Evolutionary conservation across 2,329 filamentous ascomycete genomes (phyloP).

Genomic region (Diaporthe sp.): DNA sequence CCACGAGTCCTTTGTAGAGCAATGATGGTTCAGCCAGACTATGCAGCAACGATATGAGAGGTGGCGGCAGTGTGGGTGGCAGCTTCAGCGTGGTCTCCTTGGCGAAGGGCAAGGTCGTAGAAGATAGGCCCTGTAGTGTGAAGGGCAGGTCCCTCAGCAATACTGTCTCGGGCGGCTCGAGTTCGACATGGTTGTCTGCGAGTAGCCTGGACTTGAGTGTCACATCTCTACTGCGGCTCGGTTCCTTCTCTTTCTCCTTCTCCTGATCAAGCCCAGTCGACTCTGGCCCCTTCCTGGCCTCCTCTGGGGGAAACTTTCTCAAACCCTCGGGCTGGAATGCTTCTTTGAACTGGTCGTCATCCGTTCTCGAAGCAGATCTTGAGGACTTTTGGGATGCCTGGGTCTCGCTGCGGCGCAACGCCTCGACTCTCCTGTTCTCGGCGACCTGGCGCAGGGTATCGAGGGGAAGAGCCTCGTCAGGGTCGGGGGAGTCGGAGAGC

Average conservation of each 20-base stretch:
- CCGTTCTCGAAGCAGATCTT: slow-evolving; percentile 50
- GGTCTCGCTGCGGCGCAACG: slow-evolving; percentile 27
- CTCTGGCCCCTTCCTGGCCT: slow-evolving; percentile 49
- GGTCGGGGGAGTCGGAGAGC: slow-evolving; percentile 76
- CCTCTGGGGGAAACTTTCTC: slow-evolving; percentile 54
- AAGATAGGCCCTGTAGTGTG: slow-evolving; percentile 91
- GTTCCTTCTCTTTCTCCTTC: slow-evolving; percentile 42
- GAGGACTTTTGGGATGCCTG: slow-evolving; percentile 46
- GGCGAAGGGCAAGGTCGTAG: slow-evolving; percentile 82
- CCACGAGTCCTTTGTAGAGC: slow-evolving; percentile 83
- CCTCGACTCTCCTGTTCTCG: slow-evolving; percentile 38
- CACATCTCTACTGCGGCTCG: slow-evolving; percentile 58
- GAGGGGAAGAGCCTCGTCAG: slow-evolving; percentile 61
- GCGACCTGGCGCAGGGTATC: slow-evolving; percentile 53
- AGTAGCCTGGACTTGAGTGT: slow-evolving; percentile 67
- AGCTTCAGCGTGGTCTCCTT: slow-evolving; percentile 77
- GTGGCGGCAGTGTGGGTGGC: slow-evolving; percentile 82
- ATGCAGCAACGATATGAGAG: slow-evolving; percentile 87
- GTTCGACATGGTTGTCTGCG: slow-evolving; percentile 65
- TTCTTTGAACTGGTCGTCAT: slow-evolving; percentile 62
- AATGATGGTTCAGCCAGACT: slow-evolving; percentile 92
- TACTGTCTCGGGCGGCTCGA: slow-evolving; percentile 72
- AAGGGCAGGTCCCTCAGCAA: slow-evolving; percentile 87
- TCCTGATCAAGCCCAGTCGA: slow-evolving; percentile 42
- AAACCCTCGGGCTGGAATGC: slow-evolving; percentile 66